A percentile compares a stretch with the other conserved stretches of the same genome.
These are phyloP conservation scores for Colletotrichum lindemuthianum DNA, from an alignment of 2,329 filamentous ascomycete species.

Conservation along the genomic window DNA sequence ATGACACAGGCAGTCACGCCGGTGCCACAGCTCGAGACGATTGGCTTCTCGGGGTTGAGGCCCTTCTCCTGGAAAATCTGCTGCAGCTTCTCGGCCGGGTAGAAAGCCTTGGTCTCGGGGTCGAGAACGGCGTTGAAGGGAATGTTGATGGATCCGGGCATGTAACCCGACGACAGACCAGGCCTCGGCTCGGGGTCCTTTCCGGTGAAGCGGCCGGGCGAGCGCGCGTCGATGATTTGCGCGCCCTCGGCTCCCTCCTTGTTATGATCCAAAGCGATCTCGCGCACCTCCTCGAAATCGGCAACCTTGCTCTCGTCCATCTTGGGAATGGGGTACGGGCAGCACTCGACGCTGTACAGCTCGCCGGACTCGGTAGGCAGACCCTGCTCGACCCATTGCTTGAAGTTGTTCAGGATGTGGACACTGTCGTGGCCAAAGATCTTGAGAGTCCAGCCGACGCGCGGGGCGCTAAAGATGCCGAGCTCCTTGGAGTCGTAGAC, in stretches of 20 bases:
- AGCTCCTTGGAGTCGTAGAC: constrained; percentile 93
- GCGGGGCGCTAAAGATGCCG: constrained; percentile 92
- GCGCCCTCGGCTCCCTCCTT: constrained; percentile 86
- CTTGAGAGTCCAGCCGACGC: constrained; percentile 92
- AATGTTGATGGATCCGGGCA: constrained; percentile 86
- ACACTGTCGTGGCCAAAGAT: constrained; percentile 91
- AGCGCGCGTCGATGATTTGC: constrained; percentile 89
- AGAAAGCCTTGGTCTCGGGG: constrained; percentile 81
- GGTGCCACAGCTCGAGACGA: constrained; percentile 90
- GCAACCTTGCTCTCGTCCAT: constrained; percentile 73
- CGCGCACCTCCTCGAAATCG: constrained; percentile 83
- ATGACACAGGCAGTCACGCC: constrained; percentile 93
- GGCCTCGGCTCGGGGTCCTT: constrained; percentile 86
- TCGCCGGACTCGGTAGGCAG: constrained; percentile 84
- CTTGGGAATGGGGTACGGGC: constrained; percentile 71
- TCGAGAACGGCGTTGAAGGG: constrained; percentile 85
- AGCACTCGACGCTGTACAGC: constrained; percentile 73
- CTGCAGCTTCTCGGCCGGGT: constrained; percentile 76
- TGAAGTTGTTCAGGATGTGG: constrained; percentile 95
- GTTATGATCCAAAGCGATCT: constrained; percentile 78
- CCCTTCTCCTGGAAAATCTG: constrained; percentile 83
- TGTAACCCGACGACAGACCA: constrained; percentile 88
- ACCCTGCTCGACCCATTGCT: constrained; percentile 87
- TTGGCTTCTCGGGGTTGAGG: constrained; percentile 80
- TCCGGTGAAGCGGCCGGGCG: constrained; percentile 82